Conservation (phyloP, 2,329 filamentous ascomycete genomes). For the Annulohypoxylon truncatum region DNA sequence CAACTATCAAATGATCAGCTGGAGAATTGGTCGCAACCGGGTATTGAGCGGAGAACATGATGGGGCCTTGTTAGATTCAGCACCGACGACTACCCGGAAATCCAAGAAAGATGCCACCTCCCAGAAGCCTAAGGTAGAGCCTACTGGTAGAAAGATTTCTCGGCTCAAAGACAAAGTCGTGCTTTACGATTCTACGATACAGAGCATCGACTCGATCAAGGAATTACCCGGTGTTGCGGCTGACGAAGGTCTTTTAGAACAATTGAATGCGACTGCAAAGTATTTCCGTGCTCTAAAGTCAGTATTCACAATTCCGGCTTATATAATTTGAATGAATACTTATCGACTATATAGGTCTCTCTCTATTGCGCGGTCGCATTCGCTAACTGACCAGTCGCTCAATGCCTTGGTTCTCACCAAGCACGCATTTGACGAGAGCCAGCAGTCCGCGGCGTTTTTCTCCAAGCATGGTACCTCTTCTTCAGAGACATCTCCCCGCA, state of each 20-base stretch:
- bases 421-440: constrained; percentile 73
- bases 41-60: constrained; percentile 87
- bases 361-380: constrained; percentile 86
- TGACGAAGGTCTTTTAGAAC: constrained; percentile 78
- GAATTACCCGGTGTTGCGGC: constrained; percentile 91
- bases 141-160: constrained; percentile 79
- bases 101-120: constrained; percentile 66
- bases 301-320: constrained; percentile 45
- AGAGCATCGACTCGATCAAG: constrained; percentile 90
- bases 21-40: constrained; percentile 92
- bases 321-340: constrained; percentile 14
- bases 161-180: constrained; percentile 88
- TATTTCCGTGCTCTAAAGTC: constrained; percentile 94
- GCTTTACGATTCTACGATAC: constrained; percentile 89
- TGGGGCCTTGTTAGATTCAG: constrained; percentile 71
- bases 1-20: constrained; percentile 93
- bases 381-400: constrained; percentile 74
- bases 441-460: constrained; percentile 62
- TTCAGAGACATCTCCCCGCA: constrained; percentile 64
- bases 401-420: constrained; percentile 89
- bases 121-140: constrained; percentile 60
- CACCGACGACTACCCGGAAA: constrained; percentile 58
- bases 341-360: constrained; percentile 69
- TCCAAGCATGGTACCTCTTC: constrained; percentile 52
- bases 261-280: constrained; percentile 79